These are phyloP conservation scores for Centaurea solstitialis DNA, from an alignment of 129 eudicot species.

Conservation along the genomic window DNA sequence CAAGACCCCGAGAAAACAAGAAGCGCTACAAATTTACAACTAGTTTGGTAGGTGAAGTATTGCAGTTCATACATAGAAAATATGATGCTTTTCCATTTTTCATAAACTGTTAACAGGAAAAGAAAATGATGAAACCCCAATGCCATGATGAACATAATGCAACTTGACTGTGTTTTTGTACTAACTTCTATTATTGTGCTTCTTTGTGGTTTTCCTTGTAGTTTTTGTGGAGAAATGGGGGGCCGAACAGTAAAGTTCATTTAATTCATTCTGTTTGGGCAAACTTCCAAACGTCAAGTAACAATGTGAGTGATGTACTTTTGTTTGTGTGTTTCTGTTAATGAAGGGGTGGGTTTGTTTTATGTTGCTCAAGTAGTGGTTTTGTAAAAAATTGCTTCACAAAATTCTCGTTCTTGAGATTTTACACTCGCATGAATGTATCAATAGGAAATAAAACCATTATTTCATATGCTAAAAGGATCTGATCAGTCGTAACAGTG, in stretches of 20 bases:
- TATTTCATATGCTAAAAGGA: background rate
- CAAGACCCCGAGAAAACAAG: background rate
- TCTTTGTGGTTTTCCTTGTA: conserved; percentile 33
- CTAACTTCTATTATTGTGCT: conserved; percentile 9
- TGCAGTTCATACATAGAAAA: background rate
- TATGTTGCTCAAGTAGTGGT: conserved; percentile 1
- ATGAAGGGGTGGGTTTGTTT: conserved; percentile 1
- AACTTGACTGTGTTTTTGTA: background rate
- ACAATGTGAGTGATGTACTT: conserved; percentile 62
- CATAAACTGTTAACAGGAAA: background rate
- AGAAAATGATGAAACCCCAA: background rate
- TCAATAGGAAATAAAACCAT: background rate
- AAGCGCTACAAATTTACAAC: background rate
- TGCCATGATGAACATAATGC: conserved; percentile 2
- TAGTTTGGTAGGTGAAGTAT: background rate
- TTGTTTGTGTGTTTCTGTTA: conserved; percentile 8
- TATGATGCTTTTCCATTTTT: background rate
- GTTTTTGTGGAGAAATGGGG: conserved; percentile 90
- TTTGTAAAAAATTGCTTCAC: background rate
- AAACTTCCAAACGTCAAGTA: conserved; percentile 87
- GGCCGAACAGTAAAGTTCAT: conserved; percentile 64
- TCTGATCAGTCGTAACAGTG: background rate
- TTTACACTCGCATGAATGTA: background rate
- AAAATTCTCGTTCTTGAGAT: conserved; percentile 5
- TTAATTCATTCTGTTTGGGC: conserved; percentile 96